These are phyloP conservation scores for Brassica incana DNA, from an alignment of 345 rosid species.

Conservation along the genomic window DNA sequence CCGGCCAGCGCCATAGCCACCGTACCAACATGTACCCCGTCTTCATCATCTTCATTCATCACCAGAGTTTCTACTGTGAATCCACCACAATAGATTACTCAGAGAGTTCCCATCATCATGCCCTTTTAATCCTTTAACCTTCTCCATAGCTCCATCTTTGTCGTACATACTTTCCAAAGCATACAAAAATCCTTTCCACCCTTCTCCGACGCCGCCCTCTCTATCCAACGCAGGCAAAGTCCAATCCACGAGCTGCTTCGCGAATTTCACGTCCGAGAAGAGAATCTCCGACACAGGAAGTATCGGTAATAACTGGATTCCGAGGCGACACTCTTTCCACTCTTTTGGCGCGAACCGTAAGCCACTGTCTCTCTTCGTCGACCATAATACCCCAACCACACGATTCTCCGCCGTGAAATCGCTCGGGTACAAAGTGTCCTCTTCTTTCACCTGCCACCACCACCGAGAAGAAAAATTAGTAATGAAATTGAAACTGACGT, in stretches of 20 bases:
- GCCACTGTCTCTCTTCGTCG: slow-evolving; percentile 85
- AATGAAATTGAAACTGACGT: not conserved
- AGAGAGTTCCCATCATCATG: slow-evolving; percentile 80
- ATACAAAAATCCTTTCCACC: slow-evolving; percentile 91
- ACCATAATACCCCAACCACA: slow-evolving; percentile 82
- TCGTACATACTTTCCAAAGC: slow-evolving; percentile 76
- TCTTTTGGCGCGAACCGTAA: slow-evolving; percentile 86
- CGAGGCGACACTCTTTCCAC: slow-evolving; percentile 80
- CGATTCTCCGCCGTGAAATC: slow-evolving; percentile 78
- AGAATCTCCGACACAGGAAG: slow-evolving; percentile 68
- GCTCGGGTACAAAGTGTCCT: slow-evolving; percentile 45
- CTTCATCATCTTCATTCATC: slow-evolving; percentile 35
- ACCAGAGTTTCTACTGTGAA: slow-evolving; percentile 60
- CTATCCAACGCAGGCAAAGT: slow-evolving; percentile 65
- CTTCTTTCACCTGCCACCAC: slow-evolving; percentile 86
- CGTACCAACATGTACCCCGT: not conserved
- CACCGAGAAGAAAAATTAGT: not conserved
- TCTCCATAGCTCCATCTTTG: slow-evolving; percentile 62
- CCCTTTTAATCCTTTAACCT: slow-evolving; percentile 55
- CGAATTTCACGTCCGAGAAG: slow-evolving; percentile 63
- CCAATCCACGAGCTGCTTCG: slow-evolving; percentile 77
- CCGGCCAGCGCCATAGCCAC: slow-evolving; percentile 27
- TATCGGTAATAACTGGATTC: slow-evolving; percentile 80
- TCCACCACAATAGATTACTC: slow-evolving; percentile 88
- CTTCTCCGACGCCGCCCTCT: slow-evolving; percentile 69